Conservation (phyloP, 108 stramenopile species). For the Chaetoceros muelleri region DNA sequence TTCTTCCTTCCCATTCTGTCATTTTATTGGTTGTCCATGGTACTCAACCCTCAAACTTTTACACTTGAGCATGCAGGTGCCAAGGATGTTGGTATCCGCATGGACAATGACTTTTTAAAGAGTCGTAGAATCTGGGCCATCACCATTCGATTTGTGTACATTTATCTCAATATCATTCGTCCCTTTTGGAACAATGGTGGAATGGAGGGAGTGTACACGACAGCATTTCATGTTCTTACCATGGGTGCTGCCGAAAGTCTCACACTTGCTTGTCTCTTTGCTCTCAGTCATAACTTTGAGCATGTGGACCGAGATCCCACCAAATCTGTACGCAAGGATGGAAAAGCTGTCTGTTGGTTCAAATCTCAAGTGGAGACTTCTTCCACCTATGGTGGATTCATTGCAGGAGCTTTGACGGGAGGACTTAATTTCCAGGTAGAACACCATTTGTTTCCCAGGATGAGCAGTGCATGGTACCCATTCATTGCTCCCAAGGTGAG, state of each 20-base stretch:
- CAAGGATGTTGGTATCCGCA: slow-evolving; percentile 38
- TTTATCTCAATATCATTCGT: slow-evolving; percentile 51
- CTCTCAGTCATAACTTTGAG: slow-evolving; percentile 93
- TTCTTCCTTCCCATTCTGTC: slow-evolving; percentile 55
- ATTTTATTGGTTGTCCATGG: slow-evolving; percentile 68
- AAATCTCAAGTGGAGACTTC: slow-evolving; percentile 86
- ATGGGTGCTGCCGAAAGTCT: slow-evolving; percentile 72
- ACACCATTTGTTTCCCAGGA: slow-evolving; percentile 90
- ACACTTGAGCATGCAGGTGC: slow-evolving; percentile 68
- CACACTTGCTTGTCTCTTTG: slow-evolving; percentile 69
- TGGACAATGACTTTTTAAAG: slow-evolving; percentile 68
- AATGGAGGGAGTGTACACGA: slow-evolving; percentile 13
- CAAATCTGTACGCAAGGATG: slow-evolving; percentile 25
- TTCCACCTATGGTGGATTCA: slow-evolving; percentile 79
- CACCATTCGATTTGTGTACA: slow-evolving; percentile 42
- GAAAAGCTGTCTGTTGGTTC: slow-evolving; percentile 80
- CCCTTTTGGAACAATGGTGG: slow-evolving; percentile 54
- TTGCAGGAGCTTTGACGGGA: slow-evolving; percentile 78
- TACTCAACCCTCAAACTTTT: slow-evolving; percentile 72
- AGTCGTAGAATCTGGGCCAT: slow-evolving; percentile 56
- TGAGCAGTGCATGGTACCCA: slow-evolving; percentile 91
- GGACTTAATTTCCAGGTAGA: slow-evolving; percentile 92
- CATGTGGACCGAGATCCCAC: slow-evolving; percentile 73
- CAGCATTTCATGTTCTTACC: slow-evolving; percentile 40
- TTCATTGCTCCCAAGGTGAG: slow-evolving; percentile 94